Evolutionary conservation across 345 rosid species (phyloP).

Genomic region (Excoecaria agallocha): DNA sequence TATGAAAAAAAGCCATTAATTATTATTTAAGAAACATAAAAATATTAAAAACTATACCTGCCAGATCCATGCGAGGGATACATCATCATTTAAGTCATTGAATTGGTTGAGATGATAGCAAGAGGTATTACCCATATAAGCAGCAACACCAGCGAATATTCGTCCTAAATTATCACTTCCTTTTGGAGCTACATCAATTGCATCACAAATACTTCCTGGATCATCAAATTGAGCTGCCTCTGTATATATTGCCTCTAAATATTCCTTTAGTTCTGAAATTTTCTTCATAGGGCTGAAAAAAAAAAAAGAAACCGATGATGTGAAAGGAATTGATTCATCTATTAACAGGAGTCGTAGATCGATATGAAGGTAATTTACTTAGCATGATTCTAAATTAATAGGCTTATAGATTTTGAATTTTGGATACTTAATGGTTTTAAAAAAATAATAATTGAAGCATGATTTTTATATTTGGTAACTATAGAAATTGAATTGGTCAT

Average conservation of each 20-base stretch:
- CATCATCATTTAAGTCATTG: constrained; percentile 14
- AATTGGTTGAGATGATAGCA: constrained; percentile 40
- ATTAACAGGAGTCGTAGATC: no score
- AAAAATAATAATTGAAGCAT: no score
- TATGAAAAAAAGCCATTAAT: no score
- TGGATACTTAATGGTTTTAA: no score
- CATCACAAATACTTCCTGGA: constrained; percentile 35
- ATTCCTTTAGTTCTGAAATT: constrained; percentile 23
- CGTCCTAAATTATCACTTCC: constrained; percentile 26
- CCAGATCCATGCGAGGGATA: constrained; percentile 41
- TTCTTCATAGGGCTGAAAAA: constrained; percentile 28
- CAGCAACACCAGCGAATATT: constrained; percentile 44
- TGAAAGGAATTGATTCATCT: no score
- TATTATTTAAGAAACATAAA: no score
- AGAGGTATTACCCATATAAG: constrained; percentile 29
- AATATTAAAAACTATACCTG: constrained; percentile 25
- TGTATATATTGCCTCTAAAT: constrained; percentile 31
- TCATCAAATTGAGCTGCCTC: constrained; percentile 40
- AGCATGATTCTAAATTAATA: no score
- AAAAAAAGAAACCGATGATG: no score
- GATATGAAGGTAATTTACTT: no score
- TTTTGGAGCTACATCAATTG: constrained; percentile 33
- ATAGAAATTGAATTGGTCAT: no score
- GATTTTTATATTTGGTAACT: no score
- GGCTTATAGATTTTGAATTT: no score